Conservation (phyloP, 805 yeast species). For the Pichia cephalocereana region DNA sequence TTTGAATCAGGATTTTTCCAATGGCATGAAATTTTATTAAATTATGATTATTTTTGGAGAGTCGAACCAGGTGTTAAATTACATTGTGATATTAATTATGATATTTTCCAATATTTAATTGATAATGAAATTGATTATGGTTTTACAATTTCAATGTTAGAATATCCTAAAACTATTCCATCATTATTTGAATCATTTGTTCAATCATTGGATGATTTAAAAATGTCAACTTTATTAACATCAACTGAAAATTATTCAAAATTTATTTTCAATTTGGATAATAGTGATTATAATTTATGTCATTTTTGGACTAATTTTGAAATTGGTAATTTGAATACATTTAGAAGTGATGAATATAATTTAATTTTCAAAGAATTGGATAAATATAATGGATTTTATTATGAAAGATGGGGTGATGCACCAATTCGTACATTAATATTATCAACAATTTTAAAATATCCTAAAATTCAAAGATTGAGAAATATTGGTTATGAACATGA, state of each 20-base stretch:
- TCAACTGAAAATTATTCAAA: conserved; percentile 35
- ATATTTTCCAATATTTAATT: conserved; percentile 64
- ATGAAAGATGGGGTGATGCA: conserved; percentile 91
- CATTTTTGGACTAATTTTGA: conserved; percentile 91
- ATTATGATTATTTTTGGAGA: conserved; percentile 85
- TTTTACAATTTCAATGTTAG: conserved; percentile 66
- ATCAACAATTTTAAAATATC: conserved; percentile 62
- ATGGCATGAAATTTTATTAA: conserved; percentile 55
- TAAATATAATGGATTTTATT: conserved; percentile 75
- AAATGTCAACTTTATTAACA: conserved; percentile 32
- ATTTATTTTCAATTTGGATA: conserved; percentile 55
- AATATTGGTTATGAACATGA: conserved; percentile 75
- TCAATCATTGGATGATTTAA: conserved; percentile 26
- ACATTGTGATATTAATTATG: conserved; percentile 70
- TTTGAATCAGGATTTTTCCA: conserved; percentile 81
- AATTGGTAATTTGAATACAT: conserved; percentile 61
- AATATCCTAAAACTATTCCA: conserved; percentile 58
- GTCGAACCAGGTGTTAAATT: conserved; percentile 78
- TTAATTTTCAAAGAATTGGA: conserved; percentile 64
- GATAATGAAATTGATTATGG: conserved; percentile 62
- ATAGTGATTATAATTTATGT: conserved; percentile 60
- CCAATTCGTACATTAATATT: conserved; percentile 65
- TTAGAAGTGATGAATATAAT: conserved; percentile 59
- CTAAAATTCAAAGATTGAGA: conserved; percentile 61
- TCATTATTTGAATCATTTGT: conserved; percentile 35